phyloP scores from a whole-genome alignment of 225 moss, liverwort and hornwort species.

The Bryoerythrophyllum caledonicum region DNA sequence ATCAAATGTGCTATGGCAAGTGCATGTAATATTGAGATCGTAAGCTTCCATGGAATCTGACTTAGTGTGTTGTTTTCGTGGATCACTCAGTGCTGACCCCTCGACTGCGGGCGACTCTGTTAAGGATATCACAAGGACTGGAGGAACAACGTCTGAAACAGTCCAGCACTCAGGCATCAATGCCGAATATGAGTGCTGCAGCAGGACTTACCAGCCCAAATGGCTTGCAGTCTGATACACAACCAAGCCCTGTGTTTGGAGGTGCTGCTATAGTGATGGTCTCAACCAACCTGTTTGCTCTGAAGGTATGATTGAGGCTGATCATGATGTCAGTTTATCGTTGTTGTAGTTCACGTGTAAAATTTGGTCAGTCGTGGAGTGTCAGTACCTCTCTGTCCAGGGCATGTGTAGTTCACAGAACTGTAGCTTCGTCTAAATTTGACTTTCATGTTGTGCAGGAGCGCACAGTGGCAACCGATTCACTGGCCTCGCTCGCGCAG shows the following conservation, averaged over 20 bases:
- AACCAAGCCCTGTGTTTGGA: slow-evolving; percentile 57
- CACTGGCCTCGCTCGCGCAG: slow-evolving; percentile 74
- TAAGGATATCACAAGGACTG: slow-evolving; percentile 94
- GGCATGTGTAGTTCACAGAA: slow-evolving; percentile 3
- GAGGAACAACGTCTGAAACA: slow-evolving; percentile 95
- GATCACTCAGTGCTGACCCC: slow-evolving; percentile 57
- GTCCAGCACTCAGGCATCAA: slow-evolving; percentile 30
- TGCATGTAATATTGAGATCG: not conserved
- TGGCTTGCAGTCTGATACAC: slow-evolving; percentile 45
- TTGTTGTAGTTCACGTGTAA: slow-evolving; percentile 9
- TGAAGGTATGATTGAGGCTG: slow-evolving; percentile 59
- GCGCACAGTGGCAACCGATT: slow-evolving; percentile 82
- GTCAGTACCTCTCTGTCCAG: not conserved
- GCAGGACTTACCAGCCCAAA: slow-evolving; percentile 37
- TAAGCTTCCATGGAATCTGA: slow-evolving; percentile 16
- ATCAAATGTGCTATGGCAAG: not conserved
- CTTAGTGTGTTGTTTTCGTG: slow-evolving; percentile 18
- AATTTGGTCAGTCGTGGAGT: not conserved
- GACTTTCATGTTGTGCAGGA: slow-evolving; percentile 58
- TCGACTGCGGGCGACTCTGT: slow-evolving; percentile 74
- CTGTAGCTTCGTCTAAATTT: not conserved
- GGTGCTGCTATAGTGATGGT: slow-evolving; percentile 65
- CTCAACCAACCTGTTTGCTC: slow-evolving; percentile 75
- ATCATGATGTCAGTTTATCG: not conserved
- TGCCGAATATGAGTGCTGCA: slow-evolving; percentile 34